Evolutionary conservation across 768 basidiomycete species (phyloP).

Genomic region (Phlebiopsis flavidoalba): DNA sequence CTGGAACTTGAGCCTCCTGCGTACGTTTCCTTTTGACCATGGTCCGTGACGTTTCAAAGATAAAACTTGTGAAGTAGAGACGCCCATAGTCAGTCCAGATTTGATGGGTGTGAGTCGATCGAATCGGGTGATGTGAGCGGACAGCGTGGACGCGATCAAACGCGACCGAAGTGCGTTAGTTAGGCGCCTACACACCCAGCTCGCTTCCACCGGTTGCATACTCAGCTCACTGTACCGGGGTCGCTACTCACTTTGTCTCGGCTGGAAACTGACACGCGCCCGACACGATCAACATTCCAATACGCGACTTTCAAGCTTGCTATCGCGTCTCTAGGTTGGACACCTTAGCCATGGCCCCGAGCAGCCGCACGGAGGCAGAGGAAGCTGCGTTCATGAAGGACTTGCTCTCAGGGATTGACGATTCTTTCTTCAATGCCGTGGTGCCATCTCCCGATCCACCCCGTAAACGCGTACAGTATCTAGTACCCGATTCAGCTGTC

Average conservation of each 20-base stretch:
- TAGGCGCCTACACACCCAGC: no score
- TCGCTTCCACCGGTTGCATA: no score
- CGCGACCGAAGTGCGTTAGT: neutral
- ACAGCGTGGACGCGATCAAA: neutral
- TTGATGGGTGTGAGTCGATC: neutral
- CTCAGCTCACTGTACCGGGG: no score
- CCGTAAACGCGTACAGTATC: constrained; percentile 19
- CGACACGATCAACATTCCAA: no score
- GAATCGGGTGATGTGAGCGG: neutral
- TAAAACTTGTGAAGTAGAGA: neutral
- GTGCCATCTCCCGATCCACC: constrained; percentile 32
- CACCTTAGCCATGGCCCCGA: constrained; percentile 28
- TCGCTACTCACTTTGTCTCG: no score
- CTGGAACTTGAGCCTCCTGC: neutral
- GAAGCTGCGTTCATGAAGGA: constrained; percentile 57
- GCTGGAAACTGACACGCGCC: no score
- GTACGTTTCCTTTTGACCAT: constrained; percentile 10
- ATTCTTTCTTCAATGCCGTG: constrained; percentile 40
- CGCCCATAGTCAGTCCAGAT: neutral
- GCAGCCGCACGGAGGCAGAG: constrained; percentile 32
- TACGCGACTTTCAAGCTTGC: no score
- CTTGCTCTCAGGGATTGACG: constrained; percentile 50
- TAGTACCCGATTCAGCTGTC: constrained; percentile 4
- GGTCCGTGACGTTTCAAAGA: neutral
- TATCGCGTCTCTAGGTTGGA: neutral